Conservation (phyloP, 305 asterid genomes). For the Solanum chacoense region DNA sequence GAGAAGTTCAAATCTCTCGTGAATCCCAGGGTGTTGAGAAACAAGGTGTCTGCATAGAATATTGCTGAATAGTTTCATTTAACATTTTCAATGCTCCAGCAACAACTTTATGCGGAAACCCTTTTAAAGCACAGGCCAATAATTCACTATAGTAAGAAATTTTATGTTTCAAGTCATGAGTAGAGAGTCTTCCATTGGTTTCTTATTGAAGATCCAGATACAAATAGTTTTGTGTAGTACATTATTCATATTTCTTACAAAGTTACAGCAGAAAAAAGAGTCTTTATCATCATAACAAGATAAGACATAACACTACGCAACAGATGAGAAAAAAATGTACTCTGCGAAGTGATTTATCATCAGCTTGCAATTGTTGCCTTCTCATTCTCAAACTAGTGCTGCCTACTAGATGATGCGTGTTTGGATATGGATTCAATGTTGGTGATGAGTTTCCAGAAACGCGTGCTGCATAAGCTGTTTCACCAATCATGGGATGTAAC, state of each 20-base stretch:
- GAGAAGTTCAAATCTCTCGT: background rate
- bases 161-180: background rate
- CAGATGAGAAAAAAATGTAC: constrained; percentile 55
- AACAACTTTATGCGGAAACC: no score
- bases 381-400: constrained; percentile 30
- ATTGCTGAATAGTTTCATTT: background rate
- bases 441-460: constrained; percentile 28
- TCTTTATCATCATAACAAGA: constrained; percentile 35
- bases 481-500: background rate
- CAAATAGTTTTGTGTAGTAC: background rate
- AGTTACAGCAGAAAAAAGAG: background rate
- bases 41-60: background rate
- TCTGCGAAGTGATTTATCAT: constrained; percentile 56
- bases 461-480: constrained; percentile 18
- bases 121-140: background rate
- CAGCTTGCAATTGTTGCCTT: constrained; percentile 12
- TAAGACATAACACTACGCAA: constrained; percentile 44
- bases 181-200: background rate
- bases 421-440: constrained; percentile 23
- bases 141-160: background rate
- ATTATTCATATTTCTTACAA: background rate
- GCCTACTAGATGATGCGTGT: constrained; percentile 25
- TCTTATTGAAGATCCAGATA: background rate
- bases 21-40: background rate
- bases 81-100: background rate